phyloP scores from a whole-genome alignment of 2,329 filamentous ascomycete genomes.

The Neoarthrinium moseri region DNA sequence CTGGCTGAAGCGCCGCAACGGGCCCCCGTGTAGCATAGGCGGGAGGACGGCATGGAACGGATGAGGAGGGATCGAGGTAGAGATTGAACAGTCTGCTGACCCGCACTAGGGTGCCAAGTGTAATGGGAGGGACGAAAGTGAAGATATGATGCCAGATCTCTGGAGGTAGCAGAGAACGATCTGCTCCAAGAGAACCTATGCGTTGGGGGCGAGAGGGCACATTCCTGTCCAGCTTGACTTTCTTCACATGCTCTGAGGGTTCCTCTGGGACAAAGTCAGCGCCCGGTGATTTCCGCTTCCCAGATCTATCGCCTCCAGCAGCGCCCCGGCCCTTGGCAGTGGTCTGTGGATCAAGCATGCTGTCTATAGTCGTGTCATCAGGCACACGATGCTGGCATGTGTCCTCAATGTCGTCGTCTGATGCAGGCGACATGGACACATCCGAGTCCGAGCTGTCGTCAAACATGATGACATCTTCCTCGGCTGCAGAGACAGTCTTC shows the following conservation, averaged over 20 bases:
- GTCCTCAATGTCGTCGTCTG: neutral
- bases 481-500: neutral
- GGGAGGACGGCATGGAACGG: slow-evolving; percentile 21
- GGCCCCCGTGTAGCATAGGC: slow-evolving; percentile 32
- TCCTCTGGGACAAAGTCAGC: neutral
- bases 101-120: slow-evolving; percentile 63
- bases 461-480: neutral
- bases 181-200: slow-evolving; percentile 7
- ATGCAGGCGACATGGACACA: neutral
- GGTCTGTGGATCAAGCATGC: neutral
- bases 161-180: slow-evolving; percentile 37
- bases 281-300: neutral
- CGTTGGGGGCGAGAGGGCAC: neutral
- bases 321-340: neutral
- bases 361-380: neutral
- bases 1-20: slow-evolving; percentile 46
- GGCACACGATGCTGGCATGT: neutral
- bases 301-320: neutral
- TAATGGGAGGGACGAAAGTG: slow-evolving; percentile 61
- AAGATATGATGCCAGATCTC: slow-evolving; percentile 73
- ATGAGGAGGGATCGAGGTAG: slow-evolving; percentile 52
- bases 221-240: slow-evolving; percentile 17
- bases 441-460: slow-evolving; percentile 1
- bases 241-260: slow-evolving; percentile 15
- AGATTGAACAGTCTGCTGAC: slow-evolving; percentile 67